Evolutionary conservation across 148 eudicot species (phyloP).

Genomic region (Dysphania ambrosioides): DNA sequence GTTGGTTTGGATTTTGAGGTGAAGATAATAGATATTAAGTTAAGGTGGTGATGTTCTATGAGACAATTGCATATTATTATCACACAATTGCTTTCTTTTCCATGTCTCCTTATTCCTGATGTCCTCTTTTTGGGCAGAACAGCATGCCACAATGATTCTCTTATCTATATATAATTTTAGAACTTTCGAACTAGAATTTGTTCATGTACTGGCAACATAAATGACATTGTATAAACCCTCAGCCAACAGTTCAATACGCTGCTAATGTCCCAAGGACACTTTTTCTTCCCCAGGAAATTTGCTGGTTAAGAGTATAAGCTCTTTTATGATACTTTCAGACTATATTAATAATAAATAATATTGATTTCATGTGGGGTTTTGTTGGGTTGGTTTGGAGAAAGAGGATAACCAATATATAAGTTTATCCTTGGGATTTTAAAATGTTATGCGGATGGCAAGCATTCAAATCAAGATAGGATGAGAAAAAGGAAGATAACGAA

Average conservation of each 20-base stretch:
- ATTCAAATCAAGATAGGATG: neutral
- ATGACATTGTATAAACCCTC: neutral
- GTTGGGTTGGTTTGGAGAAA: neutral
- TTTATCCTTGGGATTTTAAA: too few species aligned
- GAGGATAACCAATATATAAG: too few species aligned
- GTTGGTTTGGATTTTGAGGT: slow-evolving; percentile 96
- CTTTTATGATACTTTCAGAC: neutral
- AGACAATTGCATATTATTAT: too few species aligned
- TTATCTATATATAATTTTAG: neutral
- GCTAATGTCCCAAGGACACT: neutral
- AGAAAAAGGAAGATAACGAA: too few species aligned
- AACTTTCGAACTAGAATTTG: neutral
- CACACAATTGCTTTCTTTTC: too few species aligned
- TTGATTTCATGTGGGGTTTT: neutral
- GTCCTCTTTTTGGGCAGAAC: neutral
- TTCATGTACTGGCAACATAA: neutral
- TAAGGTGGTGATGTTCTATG: slow-evolving; percentile 23
- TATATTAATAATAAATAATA: neutral
- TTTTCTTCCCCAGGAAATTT: neutral
- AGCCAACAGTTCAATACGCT: neutral
- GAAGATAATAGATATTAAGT: slow-evolving; percentile 90
- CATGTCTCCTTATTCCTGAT: neutral
- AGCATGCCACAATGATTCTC: neutral
- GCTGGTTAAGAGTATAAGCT: neutral
- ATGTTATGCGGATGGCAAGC: neutral